Evolutionary conservation across 441 rosid species (phyloP), one percentile per base, ranked within the genome.

Genomic region (Omphalea diandra): DNA sequence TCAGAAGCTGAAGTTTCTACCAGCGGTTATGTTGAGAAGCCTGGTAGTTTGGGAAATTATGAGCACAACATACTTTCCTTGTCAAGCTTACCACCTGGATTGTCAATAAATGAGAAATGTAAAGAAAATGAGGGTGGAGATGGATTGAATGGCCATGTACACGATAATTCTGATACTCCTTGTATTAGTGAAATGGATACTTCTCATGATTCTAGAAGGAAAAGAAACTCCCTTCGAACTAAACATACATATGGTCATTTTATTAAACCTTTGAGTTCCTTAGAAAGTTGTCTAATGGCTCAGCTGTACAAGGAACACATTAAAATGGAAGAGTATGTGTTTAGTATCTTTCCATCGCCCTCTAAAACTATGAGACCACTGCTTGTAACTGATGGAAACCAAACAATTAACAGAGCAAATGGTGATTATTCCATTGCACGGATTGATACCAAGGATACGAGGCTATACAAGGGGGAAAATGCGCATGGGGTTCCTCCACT

Each of bases 301-400:
- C 96, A 88, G 73, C 66, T 87, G 64, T 76, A 75, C 54, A 75
- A 75, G 31, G 81, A 84, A 46, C 84, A 77, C 18, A 61, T 68
- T 12, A 65, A 73, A 44, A 81, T 78, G 81, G 88, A 85, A 73
- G 88, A 86, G 53, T 78, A 83, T 56, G 74, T 83, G 70, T 77
- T 71, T 65, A 80, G 86, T 49, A 73, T 78, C 26, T 71, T 77
- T 68, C 77, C 81, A 31, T 81, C 86, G 7, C 80, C 87, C 24
- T 72, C 78, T 46, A 66, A 66, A 62, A 66, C 75, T 7, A 44
- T 58, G 66, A 81, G 89, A 79, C 88, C 94, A 6, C 78, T 89
- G 64, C 74, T 83, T 69, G 83, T 89, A 64, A 85, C 91, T 47
- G 88, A 90, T 80, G 91, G 90, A 73, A 69, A 60, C 72, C 73